Evolutionary conservation across 1,284 basidiomycete genomes (phyloP).

Genomic region (Takashimella tepidaria): DNA sequence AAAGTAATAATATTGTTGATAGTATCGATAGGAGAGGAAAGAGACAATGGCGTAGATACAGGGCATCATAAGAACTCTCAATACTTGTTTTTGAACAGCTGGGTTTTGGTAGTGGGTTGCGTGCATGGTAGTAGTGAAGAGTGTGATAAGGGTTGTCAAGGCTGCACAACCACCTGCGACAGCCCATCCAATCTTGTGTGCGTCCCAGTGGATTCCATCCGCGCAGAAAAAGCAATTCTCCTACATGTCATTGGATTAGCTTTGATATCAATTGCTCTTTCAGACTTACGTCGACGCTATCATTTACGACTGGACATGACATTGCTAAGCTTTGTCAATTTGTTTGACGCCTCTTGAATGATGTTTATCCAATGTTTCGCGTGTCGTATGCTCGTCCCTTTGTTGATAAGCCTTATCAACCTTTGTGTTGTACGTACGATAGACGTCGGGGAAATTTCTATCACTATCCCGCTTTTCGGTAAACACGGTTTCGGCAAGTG

Average conservation of each 20-base stretch:
- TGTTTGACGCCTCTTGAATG: too few species aligned
- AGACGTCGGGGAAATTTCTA: too few species aligned
- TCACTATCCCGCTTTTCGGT: too few species aligned
- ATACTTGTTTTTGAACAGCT: constrained; percentile 40
- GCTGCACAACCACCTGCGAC: constrained; percentile 32
- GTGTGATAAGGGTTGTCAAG: constrained; percentile 30
- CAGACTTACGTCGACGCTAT: neutral
- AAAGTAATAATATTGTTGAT: constrained; percentile 54
- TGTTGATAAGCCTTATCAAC: too few species aligned
- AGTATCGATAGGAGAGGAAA: constrained; percentile 81
- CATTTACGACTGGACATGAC: neutral
- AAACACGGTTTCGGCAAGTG: too few species aligned
- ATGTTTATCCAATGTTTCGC: too few species aligned
- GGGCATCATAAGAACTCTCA: constrained; percentile 47
- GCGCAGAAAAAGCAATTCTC: neutral
- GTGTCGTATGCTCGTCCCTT: too few species aligned
- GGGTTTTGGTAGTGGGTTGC: constrained; percentile 37
- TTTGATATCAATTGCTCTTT: neutral
- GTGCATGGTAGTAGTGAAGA: constrained; percentile 35
- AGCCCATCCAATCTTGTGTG: constrained; percentile 31
- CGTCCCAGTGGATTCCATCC: constrained; percentile 31
- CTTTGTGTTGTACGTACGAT: too few species aligned
- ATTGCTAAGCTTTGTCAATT: too few species aligned
- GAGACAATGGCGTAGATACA: constrained; percentile 68
- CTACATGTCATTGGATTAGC: neutral